Evolutionary conservation across 305 asterid genomes (phyloP), one percentile per base, ranked within the genome.

Genomic region (Solanum hybrid): DNA sequence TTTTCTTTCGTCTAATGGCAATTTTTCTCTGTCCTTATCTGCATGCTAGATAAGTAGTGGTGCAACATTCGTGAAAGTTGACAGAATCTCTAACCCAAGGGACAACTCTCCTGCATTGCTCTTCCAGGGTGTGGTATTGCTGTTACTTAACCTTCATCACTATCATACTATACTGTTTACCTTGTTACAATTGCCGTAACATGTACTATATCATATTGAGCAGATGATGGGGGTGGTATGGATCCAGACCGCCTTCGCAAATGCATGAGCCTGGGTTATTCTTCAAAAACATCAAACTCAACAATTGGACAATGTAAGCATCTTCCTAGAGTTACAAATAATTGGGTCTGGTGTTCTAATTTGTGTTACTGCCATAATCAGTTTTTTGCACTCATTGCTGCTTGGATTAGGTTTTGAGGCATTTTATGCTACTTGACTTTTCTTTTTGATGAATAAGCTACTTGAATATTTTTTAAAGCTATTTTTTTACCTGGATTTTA

Each of bases 151-250:
- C 40, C 7, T 82, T 85, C 90, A 51, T 27, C 73, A 80, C 79
- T 84, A 16, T 88, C 29, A 27, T 40, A 79, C 60, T 38, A 76
- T 86, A 85, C 64, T 66, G 79, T 84, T 69, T 42, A 82, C 42
- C 79, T 36, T 81, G 31, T 42, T 75, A 22, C 14, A 51, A 76
- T 56, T 71, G 88, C 77, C 24, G 24, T 85, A 85, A 85, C 46
- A 17, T 85, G 40, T 51, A 51, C 73, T 84, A 17, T 85, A 73
- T 79, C 27, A 56, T 77, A 77, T 77, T 90, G 40, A 90, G 94
- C 95, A 97, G 99, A 97, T 89, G 98, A 97, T 92, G 99, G 99
- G 80, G 98, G 98, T 87, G 99, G 99, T 90, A 97, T 97, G 99
- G 93, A 93, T 92, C 99, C 99, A 66, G 99, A 96, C 66, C 29